These are phyloP conservation scores for Sarcomyxa edulis DNA, from an alignment of 768 basidiomycete species.

Conservation along the genomic window DNA sequence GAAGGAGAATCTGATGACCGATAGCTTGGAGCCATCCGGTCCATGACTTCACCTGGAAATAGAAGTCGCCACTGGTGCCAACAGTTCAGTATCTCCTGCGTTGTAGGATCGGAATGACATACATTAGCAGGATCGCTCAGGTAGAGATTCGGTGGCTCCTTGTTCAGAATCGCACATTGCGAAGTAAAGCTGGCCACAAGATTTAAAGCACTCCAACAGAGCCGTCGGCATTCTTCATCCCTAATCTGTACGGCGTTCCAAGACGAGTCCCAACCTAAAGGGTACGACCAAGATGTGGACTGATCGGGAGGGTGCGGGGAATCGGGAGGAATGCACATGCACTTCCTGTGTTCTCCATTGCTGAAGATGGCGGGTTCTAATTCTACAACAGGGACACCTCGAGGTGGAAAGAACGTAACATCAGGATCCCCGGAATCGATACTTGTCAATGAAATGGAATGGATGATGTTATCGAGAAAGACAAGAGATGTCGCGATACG, in stretches of 20 bases:
- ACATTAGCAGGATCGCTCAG: conserved; percentile 68
- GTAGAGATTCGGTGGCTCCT: conserved; percentile 50
- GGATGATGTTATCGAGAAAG: conserved; percentile 61
- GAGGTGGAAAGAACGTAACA: conserved; percentile 44
- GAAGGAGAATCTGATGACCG: conserved; percentile 40
- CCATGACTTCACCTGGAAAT: conserved; percentile 70
- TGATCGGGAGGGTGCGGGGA: conserved; percentile 29
- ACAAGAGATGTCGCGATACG: conserved; percentile 49
- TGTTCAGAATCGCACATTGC: conserved; percentile 62
- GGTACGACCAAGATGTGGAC: conserved; percentile 37
- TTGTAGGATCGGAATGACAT: conserved; percentile 18
- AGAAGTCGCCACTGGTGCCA: conserved; percentile 52
- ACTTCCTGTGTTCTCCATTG: conserved; percentile 26
- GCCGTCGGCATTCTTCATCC: conserved; percentile 67
- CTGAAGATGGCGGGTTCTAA: conserved; percentile 20
- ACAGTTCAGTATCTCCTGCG: conserved; percentile 7
- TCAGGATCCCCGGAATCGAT: conserved; percentile 53
- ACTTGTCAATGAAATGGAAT: conserved; percentile 45
- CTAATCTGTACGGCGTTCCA: conserved; percentile 54
- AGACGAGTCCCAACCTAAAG: conserved; percentile 54
- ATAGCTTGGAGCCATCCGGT: conserved; percentile 37
- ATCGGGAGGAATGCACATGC: conserved; percentile 40
- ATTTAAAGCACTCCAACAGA: conserved; percentile 72
- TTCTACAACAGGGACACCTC: conserved; percentile 45
- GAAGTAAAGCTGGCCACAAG: conserved; percentile 65